Evolutionary conservation across 345 rosid species (phyloP).

Genomic region (Melaleuca quinquenervia): DNA sequence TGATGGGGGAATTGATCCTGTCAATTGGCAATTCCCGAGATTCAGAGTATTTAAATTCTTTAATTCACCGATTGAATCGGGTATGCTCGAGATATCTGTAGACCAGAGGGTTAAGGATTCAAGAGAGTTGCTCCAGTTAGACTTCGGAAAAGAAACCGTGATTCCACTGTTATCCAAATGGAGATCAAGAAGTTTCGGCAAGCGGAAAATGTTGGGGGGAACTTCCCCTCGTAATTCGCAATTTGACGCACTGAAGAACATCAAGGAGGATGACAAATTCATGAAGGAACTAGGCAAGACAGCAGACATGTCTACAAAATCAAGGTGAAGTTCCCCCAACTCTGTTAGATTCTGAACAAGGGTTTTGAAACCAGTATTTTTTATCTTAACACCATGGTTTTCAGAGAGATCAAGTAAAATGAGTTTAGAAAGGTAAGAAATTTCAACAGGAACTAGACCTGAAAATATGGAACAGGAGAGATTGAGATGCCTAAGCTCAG

Average conservation of each 20-base stretch:
- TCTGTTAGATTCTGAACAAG: not conserved
- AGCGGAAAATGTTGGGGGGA: not conserved
- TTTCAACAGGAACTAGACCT: not conserved
- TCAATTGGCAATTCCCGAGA: not conserved
- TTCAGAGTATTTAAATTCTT: not conserved
- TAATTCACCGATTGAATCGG: not conserved
- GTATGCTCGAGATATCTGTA: not conserved
- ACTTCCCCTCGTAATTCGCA: fast-evolving
- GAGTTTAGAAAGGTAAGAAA: not conserved
- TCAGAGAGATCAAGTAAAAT: not conserved
- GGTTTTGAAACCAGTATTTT: not conserved
- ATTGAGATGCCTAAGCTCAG: not conserved
- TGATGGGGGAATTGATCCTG: not conserved
- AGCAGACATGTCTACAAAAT: not conserved
- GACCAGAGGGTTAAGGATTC: not conserved
- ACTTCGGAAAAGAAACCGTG: not conserved
- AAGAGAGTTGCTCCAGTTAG: not conserved
- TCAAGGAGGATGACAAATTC: not conserved
- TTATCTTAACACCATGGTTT: fast-evolving
- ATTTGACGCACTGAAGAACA: fast-evolving
- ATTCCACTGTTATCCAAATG: fast-evolving
- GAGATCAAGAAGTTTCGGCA: not conserved
- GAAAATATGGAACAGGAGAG: fast-evolving
- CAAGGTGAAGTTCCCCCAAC: not conserved
- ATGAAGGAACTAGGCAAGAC: not conserved